phyloP scores from a whole-genome alignment of 805 yeast genomes.

The Kuraishia capsulata region DNA sequence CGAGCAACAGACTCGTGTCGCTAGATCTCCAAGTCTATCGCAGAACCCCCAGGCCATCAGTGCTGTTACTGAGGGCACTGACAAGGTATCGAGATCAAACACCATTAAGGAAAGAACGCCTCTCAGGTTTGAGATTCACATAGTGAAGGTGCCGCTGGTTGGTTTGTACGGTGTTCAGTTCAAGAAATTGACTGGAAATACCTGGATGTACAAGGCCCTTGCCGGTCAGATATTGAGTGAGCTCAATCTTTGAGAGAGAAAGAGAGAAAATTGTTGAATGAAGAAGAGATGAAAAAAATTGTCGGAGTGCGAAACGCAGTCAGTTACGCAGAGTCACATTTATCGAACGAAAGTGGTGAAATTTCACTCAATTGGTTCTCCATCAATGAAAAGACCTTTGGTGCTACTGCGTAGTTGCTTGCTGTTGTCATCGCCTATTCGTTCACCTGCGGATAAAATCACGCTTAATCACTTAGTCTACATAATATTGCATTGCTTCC shows the following conservation, averaged over 20 bases:
- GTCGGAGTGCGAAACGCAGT: too few relatives aligned
- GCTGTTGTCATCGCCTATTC: too few relatives aligned
- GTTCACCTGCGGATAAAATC: too few relatives aligned
- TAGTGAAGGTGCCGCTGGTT: conserved; percentile 86
- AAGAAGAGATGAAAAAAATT: too few relatives aligned
- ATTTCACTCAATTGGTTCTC: too few relatives aligned
- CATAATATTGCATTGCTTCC: too few relatives aligned
- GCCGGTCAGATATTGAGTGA: conserved; percentile 78
- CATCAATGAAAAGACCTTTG: too few relatives aligned
- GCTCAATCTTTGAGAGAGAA: conserved; percentile 43
- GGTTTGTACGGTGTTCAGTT: conserved; percentile 91
- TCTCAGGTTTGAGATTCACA: conserved; percentile 80
- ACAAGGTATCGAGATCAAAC: neutral
- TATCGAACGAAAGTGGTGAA: too few relatives aligned
- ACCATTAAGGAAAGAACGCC: conserved; percentile 38
- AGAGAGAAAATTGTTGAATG: too few relatives aligned
- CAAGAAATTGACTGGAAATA: conserved; percentile 86
- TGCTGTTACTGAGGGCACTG: conserved; percentile 2
- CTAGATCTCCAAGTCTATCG: conserved; percentile 9
- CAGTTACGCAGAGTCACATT: too few relatives aligned
- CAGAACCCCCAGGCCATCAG: conserved; percentile 3
- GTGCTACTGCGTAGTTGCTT: too few relatives aligned
- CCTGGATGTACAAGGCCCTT: conserved; percentile 88
- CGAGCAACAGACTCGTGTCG: conserved; percentile 34
- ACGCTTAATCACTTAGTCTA: too few relatives aligned